Evolutionary conservation across 2,329 filamentous ascomycete genomes (phyloP), one percentile per base, ranked within the genome.

Genomic region (Elsinoe batatas): DNA sequence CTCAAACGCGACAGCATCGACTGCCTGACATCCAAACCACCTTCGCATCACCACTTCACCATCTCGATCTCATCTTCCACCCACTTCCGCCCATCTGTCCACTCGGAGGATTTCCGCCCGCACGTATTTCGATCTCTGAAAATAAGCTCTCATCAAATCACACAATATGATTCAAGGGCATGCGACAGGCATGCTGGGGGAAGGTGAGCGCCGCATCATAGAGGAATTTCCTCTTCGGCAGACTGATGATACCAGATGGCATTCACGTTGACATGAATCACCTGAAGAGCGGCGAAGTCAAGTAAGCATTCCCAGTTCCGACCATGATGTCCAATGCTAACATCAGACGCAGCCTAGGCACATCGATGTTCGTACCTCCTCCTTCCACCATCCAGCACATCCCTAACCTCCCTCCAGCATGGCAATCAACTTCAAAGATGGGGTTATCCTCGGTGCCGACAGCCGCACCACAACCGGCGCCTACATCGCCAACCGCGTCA

Each of bases 251-350:
- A 47, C 13, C 67, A 97, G 93, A 98, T 91, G 93, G 93, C 71
- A 97, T 98, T 71, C 93, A 98, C 72, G 80, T 98, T 65, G 93
- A 98, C 70, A 98, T 98, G 93, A 88, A 97, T 68, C 86, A 93
- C 69, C 77, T 98, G 73, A 98, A 98, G 84, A 93, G 90, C 74
- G 93, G 93, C 60, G 93, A 98, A 78, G 91, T 98, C 71, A 98
- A 98, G 90, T 96, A 77, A 76, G 89, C 76, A 40, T 15, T n/a
- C 33, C 26, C 26, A 5, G 2, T 30, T 2, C 26, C 2, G 6
- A 22, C n/a, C 13, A 13, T 12, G 42, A 20, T 15, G 18, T 22
- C 18, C n/a, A 22, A 44, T 51, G 61, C 67, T 70, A 61, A 68
- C 57, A 51, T 46, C 54, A 35, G 54, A 61, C 53, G 58, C 65